Evolutionary conservation across 352 stramenopile genomes (phyloP), one percentile per base, ranked within the genome.

Genomic region (Phytophthora brassicae): DNA sequence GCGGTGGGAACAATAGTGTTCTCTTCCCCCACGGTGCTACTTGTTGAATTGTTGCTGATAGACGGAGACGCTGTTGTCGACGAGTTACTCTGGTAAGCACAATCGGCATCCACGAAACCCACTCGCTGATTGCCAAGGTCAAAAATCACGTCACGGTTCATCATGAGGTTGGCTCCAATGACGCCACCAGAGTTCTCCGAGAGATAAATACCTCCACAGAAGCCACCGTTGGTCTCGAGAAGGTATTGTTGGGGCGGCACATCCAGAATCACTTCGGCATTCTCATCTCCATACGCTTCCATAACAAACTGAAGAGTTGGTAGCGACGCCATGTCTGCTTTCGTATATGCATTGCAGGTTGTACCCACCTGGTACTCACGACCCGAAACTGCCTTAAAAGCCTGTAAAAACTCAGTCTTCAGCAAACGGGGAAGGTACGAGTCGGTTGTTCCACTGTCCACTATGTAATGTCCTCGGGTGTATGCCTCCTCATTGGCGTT

Each of bases 381-480:
- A 0, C 81, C 79, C 0, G 72, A 64, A 13, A 75, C 60, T 46
- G 75, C 66, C 38, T 88, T 71, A 54, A 94, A 94, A 4, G 66
- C 49, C 12, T 74, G 44, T 29, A 79, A 56, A 64, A 95, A 94
- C 39, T 82, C 60, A 4, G 56, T 65, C 29, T 79, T 79, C 55
- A 91, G 54, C 3, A 60, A 67, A 28, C 56, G 76, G 4, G 84
- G 81, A 13, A 95, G 60, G 66, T 91, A 93, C 47, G 86, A 93
- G 59, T 92, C 84, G 1, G 86, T 94, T 11, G 86, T 94, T 43
- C 86, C 86, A 56, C 86, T 95, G 60, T 95, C 86, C 12, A 95
- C 79, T 46, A 95, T 91, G 47, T 84, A 92, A 46, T 87, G 77
- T 0, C 83, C 83, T 29, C 68, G 71, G 5, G 58, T 66, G 28